Conservation (phyloP, 2,329 filamentous ascomycete species). For the Talaromyces verruculosus region DNA sequence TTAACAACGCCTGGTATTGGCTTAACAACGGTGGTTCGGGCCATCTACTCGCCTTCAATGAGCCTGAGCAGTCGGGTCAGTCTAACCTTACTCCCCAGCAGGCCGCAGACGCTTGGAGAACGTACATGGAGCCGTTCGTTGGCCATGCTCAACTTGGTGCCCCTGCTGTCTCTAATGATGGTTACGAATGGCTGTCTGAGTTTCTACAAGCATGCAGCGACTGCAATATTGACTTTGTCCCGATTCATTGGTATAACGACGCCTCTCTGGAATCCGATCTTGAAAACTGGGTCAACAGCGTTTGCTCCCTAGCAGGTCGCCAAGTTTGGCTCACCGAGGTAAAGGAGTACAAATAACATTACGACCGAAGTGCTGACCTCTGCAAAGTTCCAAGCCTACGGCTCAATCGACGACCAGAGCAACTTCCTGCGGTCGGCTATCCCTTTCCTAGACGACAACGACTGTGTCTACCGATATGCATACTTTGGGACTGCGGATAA, state of each 20-base stretch:
- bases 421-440: constrained; percentile 41
- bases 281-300: constrained; percentile 32
- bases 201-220: constrained; percentile 42
- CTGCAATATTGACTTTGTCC: constrained; percentile 43
- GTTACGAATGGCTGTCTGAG: constrained; percentile 42
- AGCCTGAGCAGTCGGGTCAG: constrained; percentile 45
- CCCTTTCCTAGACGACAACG: constrained; percentile 41
- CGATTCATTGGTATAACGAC: constrained; percentile 48
- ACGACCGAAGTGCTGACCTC: neutral
- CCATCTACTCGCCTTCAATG: constrained; percentile 49
- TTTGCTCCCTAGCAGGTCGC: constrained; percentile 35
- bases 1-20: constrained; percentile 34
- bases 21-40: constrained; percentile 34
- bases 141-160: constrained; percentile 42
- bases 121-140: constrained; percentile 41
- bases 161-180: constrained; percentile 46
- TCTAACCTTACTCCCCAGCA: constrained; percentile 39
- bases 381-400: constrained; percentile 39
- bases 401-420: constrained; percentile 27
- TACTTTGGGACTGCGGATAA: constrained; percentile 41
- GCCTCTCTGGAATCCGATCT: constrained; percentile 25
- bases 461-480: constrained; percentile 43
- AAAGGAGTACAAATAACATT: neutral
- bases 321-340: constrained; percentile 46
- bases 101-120: constrained; percentile 38